Percentiles rank a stretch among this genome's conserved stretches.
These are phyloP conservation scores for Wickerhamomyces canadensis DNA, from an alignment of 805 yeast genomes.

Conservation along the genomic window DNA sequence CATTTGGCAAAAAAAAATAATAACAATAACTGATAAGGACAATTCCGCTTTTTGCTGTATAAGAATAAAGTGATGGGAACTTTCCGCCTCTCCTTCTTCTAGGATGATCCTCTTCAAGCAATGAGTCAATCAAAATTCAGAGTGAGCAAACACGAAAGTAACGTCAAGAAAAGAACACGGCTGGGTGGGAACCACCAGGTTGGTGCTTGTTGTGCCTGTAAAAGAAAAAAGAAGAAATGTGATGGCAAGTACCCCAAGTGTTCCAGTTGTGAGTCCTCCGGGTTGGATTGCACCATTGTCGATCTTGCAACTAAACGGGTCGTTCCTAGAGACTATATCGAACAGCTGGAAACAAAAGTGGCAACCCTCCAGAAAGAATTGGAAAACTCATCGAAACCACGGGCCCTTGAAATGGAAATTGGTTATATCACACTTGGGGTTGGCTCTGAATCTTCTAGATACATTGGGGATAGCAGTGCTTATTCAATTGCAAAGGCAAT, in stretches of 20 bases:
- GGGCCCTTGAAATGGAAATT: constrained; percentile 23
- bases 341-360: constrained; percentile 34
- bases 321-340: constrained; percentile 41
- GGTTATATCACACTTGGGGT: constrained; percentile 27
- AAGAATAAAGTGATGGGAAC: background rate
- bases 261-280: constrained; percentile 34
- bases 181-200: constrained; percentile 28
- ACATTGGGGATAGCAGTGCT: constrained; percentile 28
- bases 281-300: constrained; percentile 38
- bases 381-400: too few species aligned
- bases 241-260: constrained; percentile 48
- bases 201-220: constrained; percentile 48
- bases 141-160: too few species aligned
- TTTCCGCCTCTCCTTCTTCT: background rate
- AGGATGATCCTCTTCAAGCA: too few species aligned
- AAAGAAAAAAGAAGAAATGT: constrained; percentile 43
- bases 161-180: constrained; percentile 4
- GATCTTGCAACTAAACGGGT: constrained; percentile 44
- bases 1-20: too few species aligned
- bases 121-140: constrained; percentile 7
- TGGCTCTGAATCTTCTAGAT: constrained; percentile 24
- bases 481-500: constrained; percentile 29
- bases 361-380: constrained; percentile 6
- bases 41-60: too few species aligned
- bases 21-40: too few species aligned